Percentiles rank a stretch among this genome's conserved stretches.
These are phyloP conservation scores for Cucurbita ficifolia DNA, from an alignment of 306 rosid species.

Conservation along the genomic window DNA sequence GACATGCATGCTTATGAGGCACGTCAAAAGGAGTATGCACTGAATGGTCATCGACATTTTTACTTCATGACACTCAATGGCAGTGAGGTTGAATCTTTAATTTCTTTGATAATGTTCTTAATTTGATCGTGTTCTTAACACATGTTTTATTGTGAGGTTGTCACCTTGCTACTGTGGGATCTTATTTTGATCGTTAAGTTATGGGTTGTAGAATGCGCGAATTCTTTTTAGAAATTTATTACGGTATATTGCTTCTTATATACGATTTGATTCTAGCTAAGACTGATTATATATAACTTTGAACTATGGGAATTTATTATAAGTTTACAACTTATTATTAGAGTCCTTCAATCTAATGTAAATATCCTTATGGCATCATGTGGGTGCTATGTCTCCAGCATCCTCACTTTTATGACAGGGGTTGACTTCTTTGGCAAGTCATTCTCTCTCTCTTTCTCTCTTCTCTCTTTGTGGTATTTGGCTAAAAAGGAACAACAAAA, in stretches of 20 bases:
- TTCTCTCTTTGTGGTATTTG: too few species aligned
- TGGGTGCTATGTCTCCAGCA: background rate
- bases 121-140: background rate
- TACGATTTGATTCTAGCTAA: background rate
- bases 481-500: too few species aligned
- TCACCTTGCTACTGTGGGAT: background rate
- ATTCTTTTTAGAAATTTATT: background rate
- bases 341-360: background rate
- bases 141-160: background rate
- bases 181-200: background rate
- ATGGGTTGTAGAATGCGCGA: background rate
- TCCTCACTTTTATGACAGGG: too few species aligned
- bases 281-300: background rate
- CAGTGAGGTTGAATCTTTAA: slow-evolving; percentile 55
- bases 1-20: slow-evolving; percentile 72
- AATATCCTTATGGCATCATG: background rate
- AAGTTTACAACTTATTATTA: background rate
- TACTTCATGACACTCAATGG: slow-evolving; percentile 97
- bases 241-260: background rate
- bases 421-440: too few species aligned
- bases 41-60: slow-evolving; percentile 93
- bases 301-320: background rate
- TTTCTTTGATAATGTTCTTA: background rate
- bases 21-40: slow-evolving; percentile 84
- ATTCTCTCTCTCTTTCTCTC: too few species aligned